Evolutionary conservation across 2,329 filamentous ascomycete genomes (phyloP), one percentile per base, ranked within the genome.

Genomic region (Fusarium sterilihyphosum): DNA sequence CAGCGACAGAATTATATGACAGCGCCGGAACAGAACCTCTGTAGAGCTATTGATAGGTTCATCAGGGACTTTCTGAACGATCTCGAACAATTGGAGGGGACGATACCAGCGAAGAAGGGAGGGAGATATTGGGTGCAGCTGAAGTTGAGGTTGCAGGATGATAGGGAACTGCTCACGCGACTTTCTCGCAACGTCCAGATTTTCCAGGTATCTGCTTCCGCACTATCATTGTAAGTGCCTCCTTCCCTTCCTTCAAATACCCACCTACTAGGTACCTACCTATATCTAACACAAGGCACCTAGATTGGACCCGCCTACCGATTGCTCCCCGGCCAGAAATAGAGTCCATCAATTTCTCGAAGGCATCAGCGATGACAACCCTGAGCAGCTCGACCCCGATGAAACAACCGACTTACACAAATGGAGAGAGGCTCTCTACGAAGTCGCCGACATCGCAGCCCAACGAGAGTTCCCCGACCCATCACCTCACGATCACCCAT

Each of bases 151-250:
- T 33, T 64, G 7, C 44, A 64, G 13, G 52, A 69, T 18, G 67
- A 70, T 44, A 43, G n/a, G 9, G 52, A 64, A 11, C 26, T 70
- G 33, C 37, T 60, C 24, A 53, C 47, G 12, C 53, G 67, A 20
- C 35, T 70, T 24, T 52, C 49, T 40, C 66, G 67, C 16, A 70
- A 70, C 22, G 53, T 64, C 14, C 59, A 70, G 18, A 50, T 70
- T 4, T 65, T 70, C 14, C 67, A 70, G n/a, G 14, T 65, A 10
- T 65, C 52, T 37, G 67, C 65, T 16, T 41, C 33, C 16, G 59
- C 24, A 4, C 16, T 70, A 17, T 40, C 47, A 6, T 31, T 70
- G 67, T 70, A 26, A 65, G 52, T 58, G 2, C 20, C 5, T 13
- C 13, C 5, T 35, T 6, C 35, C 6, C 7, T 33, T 3, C 4